Conservation (phyloP, 805 yeast genomes). For the Metschnikowia shivogae region DNA sequence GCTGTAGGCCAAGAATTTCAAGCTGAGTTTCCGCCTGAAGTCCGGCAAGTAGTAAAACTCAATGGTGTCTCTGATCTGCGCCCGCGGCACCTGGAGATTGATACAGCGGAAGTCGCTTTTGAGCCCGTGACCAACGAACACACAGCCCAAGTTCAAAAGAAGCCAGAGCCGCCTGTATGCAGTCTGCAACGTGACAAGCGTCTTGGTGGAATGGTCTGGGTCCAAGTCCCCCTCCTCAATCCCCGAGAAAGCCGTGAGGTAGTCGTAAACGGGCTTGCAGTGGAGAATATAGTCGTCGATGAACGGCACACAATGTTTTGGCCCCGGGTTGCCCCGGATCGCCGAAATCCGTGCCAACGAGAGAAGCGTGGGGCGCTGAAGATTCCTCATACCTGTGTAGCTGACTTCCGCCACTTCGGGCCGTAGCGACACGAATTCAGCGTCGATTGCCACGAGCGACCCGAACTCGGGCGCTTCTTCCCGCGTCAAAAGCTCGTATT, state of each 20-base stretch:
- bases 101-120: constrained; percentile 89
- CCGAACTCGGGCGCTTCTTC: constrained; percentile 75
- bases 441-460: constrained; percentile 85
- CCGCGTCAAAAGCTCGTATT: constrained; percentile 62
- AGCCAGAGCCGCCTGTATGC: constrained; percentile 91
- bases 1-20: constrained; percentile 82
- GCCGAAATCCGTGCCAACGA: constrained; percentile 90
- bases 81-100: constrained; percentile 79
- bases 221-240: constrained; percentile 88
- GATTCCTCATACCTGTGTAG: constrained; percentile 62
- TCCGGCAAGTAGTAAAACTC: constrained; percentile 71
- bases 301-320: constrained; percentile 67
- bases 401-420: constrained; percentile 78
- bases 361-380: constrained; percentile 69
- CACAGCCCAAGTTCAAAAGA: constrained; percentile 79
- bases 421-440: constrained; percentile 84
- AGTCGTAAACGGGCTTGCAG: constrained; percentile 68
- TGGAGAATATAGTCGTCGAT: constrained; percentile 90
- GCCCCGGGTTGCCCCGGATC: constrained; percentile 65
- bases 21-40: constrained; percentile 71
- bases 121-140: constrained; percentile 93
- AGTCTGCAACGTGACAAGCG: constrained; percentile 73
- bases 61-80: constrained; percentile 87
- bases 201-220: constrained; percentile 56
- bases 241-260: constrained; percentile 89